Conservation (phyloP, 1,139 yeast genomes). For the Lodderomyces jiufengensis region DNA sequence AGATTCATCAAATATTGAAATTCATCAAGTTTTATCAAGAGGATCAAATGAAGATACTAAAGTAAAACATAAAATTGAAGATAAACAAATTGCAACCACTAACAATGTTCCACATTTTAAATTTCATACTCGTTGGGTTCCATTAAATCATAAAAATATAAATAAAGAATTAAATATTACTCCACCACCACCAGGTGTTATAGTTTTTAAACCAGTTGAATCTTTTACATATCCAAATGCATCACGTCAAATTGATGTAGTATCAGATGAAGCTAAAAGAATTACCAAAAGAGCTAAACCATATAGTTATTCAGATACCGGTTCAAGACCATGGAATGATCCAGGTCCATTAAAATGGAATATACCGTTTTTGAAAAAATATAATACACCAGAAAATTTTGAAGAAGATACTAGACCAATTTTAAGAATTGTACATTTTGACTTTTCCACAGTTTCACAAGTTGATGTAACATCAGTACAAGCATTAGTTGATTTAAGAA, state of each 20-base stretch:
- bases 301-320: conserved; percentile 41
- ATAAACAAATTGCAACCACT: conserved; percentile 22
- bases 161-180: conserved; percentile 56
- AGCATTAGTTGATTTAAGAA: conserved; percentile 70
- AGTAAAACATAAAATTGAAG: conserved; percentile 15
- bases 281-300: conserved; percentile 61
- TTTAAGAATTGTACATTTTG: conserved; percentile 70
- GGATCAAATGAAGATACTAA: conserved; percentile 22
- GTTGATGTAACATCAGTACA: conserved; percentile 81
- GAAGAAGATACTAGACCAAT: conserved; percentile 58
- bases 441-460: conserved; percentile 72
- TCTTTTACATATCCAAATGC: conserved; percentile 79
- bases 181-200: conserved; percentile 88
- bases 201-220: conserved; percentile 82
- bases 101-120: conserved; percentile 29
- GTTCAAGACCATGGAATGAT: conserved; percentile 89
- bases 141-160: conserved; percentile 54
- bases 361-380: conserved; percentile 26
- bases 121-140: conserved; percentile 79
- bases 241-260: conserved; percentile 65
- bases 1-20: conserved; percentile 32
- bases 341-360: conserved; percentile 63
- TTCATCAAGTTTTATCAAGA: conserved; percentile 39
- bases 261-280: conserved; percentile 64
- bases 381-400: conserved; percentile 11